These are phyloP conservation scores for Cladobotryum mycophilum DNA, from an alignment of 2,329 filamentous ascomycete species.

Conservation along the genomic window DNA sequence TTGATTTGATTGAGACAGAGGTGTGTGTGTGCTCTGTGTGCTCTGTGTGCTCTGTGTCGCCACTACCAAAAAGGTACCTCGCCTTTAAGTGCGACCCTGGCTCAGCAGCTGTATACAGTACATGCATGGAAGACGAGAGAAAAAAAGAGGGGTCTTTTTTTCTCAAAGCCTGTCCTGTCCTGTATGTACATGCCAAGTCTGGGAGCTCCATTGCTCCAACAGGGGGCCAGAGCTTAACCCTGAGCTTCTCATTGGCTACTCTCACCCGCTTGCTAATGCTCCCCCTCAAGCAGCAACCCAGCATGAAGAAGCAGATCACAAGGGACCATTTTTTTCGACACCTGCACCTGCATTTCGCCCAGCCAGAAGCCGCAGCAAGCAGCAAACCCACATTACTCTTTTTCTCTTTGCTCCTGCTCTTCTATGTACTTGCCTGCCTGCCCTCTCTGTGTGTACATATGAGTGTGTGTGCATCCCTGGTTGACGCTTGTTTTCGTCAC, in stretches of 20 bases:
- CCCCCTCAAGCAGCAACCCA: conserved; percentile 5
- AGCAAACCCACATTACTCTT: conserved; percentile 9
- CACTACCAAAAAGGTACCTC: neutral
- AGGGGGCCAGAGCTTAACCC: conserved; percentile 13
- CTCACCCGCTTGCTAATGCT: conserved; percentile 1
- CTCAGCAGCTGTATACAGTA: neutral
- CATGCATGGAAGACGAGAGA: neutral
- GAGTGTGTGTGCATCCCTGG: too few species aligned
- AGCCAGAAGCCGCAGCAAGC: conserved; percentile 3
- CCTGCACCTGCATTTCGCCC: neutral
- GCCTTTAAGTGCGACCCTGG: neutral
- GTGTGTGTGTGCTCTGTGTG: neutral
- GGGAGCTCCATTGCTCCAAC: conserved; percentile 2
- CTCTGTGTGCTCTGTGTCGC: neutral
- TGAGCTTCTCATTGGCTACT: conserved; percentile 15
- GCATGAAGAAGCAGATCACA: conserved; percentile 13
- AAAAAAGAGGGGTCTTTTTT: neutral
- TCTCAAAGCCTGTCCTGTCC: too few species aligned
- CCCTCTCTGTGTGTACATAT: too few species aligned
- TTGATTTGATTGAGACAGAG: too few species aligned
- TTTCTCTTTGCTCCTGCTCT: neutral
- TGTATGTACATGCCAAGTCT: neutral
- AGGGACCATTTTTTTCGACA: conserved; percentile 10
- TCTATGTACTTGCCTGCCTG: too few species aligned
- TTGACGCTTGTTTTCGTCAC: too few species aligned